A percentile compares a stretch with the other conserved stretches of the same genome.
Conservation (phyloP, 2,329 filamentous ascomycete genomes). For the Metarhizium humberi region DNA sequence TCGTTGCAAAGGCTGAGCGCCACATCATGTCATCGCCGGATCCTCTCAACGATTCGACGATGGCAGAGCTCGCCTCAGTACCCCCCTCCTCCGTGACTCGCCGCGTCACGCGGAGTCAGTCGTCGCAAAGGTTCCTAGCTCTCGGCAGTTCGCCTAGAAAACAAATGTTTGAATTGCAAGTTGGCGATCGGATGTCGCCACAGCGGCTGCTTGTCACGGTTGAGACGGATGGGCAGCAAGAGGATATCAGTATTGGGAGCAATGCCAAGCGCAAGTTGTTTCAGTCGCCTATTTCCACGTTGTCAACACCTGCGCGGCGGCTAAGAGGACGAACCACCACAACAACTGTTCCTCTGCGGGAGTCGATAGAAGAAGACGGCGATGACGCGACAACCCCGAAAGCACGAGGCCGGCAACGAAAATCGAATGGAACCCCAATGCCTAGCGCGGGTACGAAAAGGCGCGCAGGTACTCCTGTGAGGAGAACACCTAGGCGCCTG, state of each 20-base stretch:
- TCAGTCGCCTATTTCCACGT: conserved; percentile 31
- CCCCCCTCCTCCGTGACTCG: conserved; percentile 27
- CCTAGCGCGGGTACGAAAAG: conserved; percentile 33
- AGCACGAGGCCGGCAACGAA: conserved; percentile 36
- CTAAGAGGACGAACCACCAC: conserved; percentile 31
- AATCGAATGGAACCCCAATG: conserved; percentile 42
- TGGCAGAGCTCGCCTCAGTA: conserved; percentile 20
- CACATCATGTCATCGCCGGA: conserved; percentile 41
- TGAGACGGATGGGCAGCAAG: conserved; percentile 21
- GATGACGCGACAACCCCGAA: conserved; percentile 29
- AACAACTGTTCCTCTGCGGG: conserved; percentile 41
- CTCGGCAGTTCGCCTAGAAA: conserved; percentile 39
- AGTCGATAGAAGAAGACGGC: conserved; percentile 22
- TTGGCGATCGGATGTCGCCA: conserved; percentile 38
- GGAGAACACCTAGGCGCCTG: conserved; percentile 23
- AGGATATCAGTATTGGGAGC: conserved; percentile 17
- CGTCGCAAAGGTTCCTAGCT: conserved; percentile 28
- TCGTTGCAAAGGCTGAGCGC: conserved; percentile 1
- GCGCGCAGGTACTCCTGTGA: conserved; percentile 35
- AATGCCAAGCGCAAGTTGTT: conserved; percentile 32
- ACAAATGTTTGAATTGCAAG: conserved; percentile 47
- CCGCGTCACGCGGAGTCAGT: conserved; percentile 35
- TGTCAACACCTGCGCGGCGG: conserved; percentile 19
- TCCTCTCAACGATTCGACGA: conserved; percentile 34
- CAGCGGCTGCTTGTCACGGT: conserved; percentile 47